Percentiles rank a stretch among this genome's conserved stretches.
These are phyloP conservation scores for Aspergillus clavatus DNA, from an alignment of 2,329 filamentous ascomycete genomes.

Conservation along the genomic window DNA sequence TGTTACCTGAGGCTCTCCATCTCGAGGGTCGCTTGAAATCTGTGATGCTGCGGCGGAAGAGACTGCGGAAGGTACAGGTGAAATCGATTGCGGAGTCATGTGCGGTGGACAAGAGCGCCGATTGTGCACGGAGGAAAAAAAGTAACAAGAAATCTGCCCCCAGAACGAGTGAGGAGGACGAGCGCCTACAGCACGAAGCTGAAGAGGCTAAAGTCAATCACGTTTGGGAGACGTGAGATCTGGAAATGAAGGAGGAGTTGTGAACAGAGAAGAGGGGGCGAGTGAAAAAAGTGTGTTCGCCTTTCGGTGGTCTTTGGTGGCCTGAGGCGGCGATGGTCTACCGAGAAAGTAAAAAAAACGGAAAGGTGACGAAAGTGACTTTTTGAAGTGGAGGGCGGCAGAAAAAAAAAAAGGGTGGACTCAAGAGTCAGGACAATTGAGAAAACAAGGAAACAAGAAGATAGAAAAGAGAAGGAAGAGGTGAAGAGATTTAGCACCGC, in stretches of 20 bases:
- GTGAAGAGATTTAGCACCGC: constrained; percentile 7
- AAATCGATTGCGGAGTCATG: constrained; percentile 40
- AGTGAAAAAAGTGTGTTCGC: constrained; percentile 19
- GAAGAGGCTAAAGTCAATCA: constrained; percentile 15
- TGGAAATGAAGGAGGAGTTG: constrained; percentile 6
- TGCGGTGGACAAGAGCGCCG: constrained; percentile 26
- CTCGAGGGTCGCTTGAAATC: constrained; percentile 34
- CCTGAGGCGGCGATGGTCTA: constrained; percentile 16
- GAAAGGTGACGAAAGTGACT: constrained; percentile 21
- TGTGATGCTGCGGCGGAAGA: constrained; percentile 40
- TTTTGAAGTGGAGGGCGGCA: constrained; percentile 2
- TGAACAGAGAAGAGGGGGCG: constrained; percentile 3
- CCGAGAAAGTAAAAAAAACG: constrained; percentile 1
- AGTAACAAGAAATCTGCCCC: constrained; percentile 22
- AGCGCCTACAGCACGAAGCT: constrained; percentile 25
- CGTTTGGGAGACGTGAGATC: constrained; percentile 6
- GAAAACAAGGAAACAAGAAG: constrained; percentile 6
- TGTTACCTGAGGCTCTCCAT: constrained; percentile 42
- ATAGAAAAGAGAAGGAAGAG: constrained; percentile 4
- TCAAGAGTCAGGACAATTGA: too few relatives aligned
- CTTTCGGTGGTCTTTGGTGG: constrained; percentile 18
- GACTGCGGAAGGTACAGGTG: constrained; percentile 41
- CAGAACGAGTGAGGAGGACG: constrained; percentile 13
- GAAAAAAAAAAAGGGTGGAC: constrained; percentile 5
- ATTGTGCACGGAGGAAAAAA: constrained; percentile 18